These are phyloP conservation scores for Cephalotrichum gorgonifer DNA, from an alignment of 2,329 filamentous ascomycete species.

Conservation along the genomic window DNA sequence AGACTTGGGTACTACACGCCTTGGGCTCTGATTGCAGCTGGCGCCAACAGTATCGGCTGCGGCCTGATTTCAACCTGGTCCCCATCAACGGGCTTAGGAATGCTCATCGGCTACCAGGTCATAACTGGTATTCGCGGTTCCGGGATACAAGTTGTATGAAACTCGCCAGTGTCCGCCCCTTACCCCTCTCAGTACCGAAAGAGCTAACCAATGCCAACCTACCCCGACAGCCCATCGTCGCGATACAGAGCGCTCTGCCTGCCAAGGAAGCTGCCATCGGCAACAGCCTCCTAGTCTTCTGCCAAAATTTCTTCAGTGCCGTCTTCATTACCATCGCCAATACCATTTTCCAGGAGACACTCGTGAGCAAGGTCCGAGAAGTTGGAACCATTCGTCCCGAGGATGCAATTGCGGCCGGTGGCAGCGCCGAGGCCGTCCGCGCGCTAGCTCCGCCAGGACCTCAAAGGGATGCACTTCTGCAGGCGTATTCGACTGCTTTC, in stretches of 20 bases:
- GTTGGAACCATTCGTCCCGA: conserved; percentile 2
- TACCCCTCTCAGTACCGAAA: conserved; percentile 13
- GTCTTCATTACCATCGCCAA: conserved; percentile 33
- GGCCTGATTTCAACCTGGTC: conserved; percentile 29
- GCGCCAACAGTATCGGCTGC: conserved; percentile 21
- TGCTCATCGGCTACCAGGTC: conserved; percentile 28
- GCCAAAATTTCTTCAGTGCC: conserved; percentile 32
- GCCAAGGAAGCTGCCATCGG: background rate
- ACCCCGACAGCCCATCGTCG: conserved; percentile 31
- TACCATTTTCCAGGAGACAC: conserved; percentile 30
- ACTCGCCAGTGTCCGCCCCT: conserved; percentile 33
- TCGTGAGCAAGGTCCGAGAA: conserved; percentile 11
- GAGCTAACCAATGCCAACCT: background rate
- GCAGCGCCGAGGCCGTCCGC: conserved; percentile 9
- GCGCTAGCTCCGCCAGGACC: conserved; percentile 6
- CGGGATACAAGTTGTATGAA: conserved; percentile 23
- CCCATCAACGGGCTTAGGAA: conserved; percentile 9
- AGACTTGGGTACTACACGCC: conserved; percentile 31
- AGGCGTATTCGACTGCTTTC: conserved; percentile 8
- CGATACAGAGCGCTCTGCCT: conserved; percentile 11
- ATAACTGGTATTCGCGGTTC: conserved; percentile 30
- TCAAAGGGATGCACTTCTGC: conserved; percentile 5
- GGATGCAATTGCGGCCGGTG: conserved; percentile 10
- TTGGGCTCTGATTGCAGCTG: conserved; percentile 23
- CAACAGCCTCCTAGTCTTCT: conserved; percentile 29